Evolutionary conservation across 208 protist species (phyloP).

Genomic region (Porcisia hertigi): DNA sequence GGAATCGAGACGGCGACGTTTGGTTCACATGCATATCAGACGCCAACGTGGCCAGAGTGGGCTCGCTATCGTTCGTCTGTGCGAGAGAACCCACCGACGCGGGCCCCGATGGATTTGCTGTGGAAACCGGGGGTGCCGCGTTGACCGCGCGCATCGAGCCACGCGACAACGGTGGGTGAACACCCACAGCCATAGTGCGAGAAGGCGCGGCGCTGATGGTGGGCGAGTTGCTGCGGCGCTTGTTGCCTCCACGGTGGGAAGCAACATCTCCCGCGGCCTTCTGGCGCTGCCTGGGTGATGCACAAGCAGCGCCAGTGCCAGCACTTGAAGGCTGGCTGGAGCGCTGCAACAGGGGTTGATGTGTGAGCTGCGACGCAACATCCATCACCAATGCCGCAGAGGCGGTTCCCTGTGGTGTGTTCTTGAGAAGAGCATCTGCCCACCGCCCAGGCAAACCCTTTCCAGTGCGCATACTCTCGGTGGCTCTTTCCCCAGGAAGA

Average conservation of each 20-base stretch:
- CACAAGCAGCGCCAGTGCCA: neutral
- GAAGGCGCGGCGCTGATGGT: neutral
- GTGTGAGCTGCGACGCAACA: neutral
- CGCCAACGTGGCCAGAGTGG: neutral
- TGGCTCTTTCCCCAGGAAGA: neutral
- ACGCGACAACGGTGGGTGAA: conserved; percentile 14
- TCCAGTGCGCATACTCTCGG: neutral
- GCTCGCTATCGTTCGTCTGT: neutral
- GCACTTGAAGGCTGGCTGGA: neutral
- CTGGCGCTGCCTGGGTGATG: neutral
- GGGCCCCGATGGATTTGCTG: neutral
- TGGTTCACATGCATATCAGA: neutral
- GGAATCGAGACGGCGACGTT: neutral
- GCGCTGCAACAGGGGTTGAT: neutral
- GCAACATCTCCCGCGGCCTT: neutral
- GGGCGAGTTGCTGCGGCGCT: neutral
- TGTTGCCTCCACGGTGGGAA: neutral
- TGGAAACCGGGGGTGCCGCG: neutral
- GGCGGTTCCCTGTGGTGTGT: neutral
- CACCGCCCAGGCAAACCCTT: conserved; percentile 8
- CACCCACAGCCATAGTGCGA: conserved; percentile 1
- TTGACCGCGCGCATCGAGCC: neutral
- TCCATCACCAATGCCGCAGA: neutral
- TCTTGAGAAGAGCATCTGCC: conserved; percentile 12
- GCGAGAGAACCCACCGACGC: neutral